Base-by-base conservation (phyloP, 768 basidiomycete species). In the Clavulina sp. region DNA sequence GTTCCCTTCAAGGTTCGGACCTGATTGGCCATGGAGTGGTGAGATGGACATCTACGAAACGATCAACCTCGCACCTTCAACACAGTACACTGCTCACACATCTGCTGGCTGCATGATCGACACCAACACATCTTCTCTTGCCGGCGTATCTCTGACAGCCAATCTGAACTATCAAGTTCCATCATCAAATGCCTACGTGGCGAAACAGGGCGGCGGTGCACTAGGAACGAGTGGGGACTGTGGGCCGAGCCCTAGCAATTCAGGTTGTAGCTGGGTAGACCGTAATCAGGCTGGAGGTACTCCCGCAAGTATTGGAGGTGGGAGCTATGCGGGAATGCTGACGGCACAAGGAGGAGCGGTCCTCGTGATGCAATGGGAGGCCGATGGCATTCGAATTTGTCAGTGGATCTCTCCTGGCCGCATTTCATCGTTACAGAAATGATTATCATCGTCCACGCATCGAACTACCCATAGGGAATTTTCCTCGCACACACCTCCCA, bases 21-120 rank as follows among this genome's bases (percentile, higher is more conserved):
- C 58, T 0, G 75, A 72, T 4, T 80, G 78, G 78, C 78, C 80
- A 0, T 38, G 65, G 1, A 73, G 73, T n/a, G 62, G 61, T 40
- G 56, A 57, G 28, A 56, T 57, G 26, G 56, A 57, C 32, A 54
- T 57, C 30, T 56, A 48, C 52, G 57, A 57, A 48, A 48, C 52
- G n/a, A 52, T 57, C 34, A 51, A 57, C 33, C 33, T 49, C 19
- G 56, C 48, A 21, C 57, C 55, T 31, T 52, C 50, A 19, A 57
- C 56, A 38, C 56, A 57, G 31, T 36, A 52, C 24, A 53, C 56
- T 2, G 52, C 53, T 44, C 56, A 57, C 23, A 57, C 56, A 18
- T 33, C 28, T 23, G 29, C 51, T 7, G 54, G 56, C 54, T 46
- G 43, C 26, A 9, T 24, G 16, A 46, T 24, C 26, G 43, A 46